Conservation (phyloP, 768 basidiomycete species). For the Lentinula aciculospora region DNA sequence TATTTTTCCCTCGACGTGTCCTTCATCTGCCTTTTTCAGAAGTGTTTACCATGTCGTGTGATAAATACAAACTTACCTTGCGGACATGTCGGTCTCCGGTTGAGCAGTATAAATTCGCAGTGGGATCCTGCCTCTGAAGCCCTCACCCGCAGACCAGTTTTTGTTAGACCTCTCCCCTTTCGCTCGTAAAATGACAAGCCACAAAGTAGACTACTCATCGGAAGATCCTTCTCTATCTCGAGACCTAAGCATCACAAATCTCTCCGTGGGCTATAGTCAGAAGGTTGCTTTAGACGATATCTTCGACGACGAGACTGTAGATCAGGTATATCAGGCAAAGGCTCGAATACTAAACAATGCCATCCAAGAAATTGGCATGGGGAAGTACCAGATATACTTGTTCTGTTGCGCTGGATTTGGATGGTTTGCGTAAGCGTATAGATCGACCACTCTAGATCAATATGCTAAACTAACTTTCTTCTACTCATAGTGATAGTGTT, state of each 20-base stretch:
- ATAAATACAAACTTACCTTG: too few relatives aligned
- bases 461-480: neutral
- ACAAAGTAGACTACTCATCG: neutral
- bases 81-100: too few relatives aligned
- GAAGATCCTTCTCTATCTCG: neutral
- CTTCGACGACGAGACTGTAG: constrained; percentile 24
- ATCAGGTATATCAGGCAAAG: constrained; percentile 56
- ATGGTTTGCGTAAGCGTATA: constrained; percentile 52
- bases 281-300: constrained; percentile 11
- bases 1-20: too few relatives aligned
- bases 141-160: too few relatives aligned
- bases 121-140: too few relatives aligned
- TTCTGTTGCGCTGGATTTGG: constrained; percentile 71
- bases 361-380: constrained; percentile 65
- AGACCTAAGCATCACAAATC: neutral
- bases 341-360: constrained; percentile 53
- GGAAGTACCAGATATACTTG: constrained; percentile 59
- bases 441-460: neutral
- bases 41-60: too few relatives aligned
- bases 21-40: too few relatives aligned
- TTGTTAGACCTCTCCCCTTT: neutral
- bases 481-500: constrained; percentile 51
- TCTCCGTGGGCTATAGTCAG: neutral
- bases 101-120: too few relatives aligned
- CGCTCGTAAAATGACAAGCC: neutral